Conservation (phyloP, 768 basidiomycete genomes). For the Russula emetica region DNA sequence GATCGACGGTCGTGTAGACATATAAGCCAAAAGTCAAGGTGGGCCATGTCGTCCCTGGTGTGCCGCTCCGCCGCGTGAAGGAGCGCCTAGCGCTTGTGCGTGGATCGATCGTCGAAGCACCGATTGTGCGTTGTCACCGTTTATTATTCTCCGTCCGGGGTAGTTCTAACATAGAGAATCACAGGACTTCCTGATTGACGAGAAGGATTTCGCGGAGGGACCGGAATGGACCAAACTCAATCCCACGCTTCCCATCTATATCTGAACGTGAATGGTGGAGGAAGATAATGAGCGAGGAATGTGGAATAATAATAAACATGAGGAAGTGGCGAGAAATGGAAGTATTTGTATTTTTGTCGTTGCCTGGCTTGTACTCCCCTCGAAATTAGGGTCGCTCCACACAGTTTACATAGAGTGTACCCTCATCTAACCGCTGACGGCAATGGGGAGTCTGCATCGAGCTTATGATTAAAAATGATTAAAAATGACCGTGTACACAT, state of each 20-base stretch:
- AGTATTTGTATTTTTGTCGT: not conserved
- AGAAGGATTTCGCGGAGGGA: conserved; percentile 64
- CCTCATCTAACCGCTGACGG: not conserved
- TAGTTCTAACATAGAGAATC: conserved; percentile 17
- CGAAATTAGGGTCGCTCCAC: not conserved
- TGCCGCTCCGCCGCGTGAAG: conserved; percentile 70
- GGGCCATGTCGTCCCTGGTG: conserved; percentile 72
- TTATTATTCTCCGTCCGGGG: not conserved
- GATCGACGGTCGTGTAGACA: conserved; percentile 38
- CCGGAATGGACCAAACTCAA: conserved; percentile 71
- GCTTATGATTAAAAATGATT: not conserved
- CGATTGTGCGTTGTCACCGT: conserved; percentile 45
- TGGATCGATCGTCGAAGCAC: conserved; percentile 72
- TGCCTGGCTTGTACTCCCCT: not conserved
- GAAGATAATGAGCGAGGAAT: not conserved
- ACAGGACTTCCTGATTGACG: conserved; percentile 82
- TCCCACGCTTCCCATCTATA: conserved; percentile 76
- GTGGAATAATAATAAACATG: not conserved
- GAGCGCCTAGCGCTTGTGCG: conserved; percentile 62
- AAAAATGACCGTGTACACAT: not conserved
- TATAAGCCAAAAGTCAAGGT: conserved; percentile 73
- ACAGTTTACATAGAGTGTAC: too few relatives aligned
- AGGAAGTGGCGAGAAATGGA: not conserved
- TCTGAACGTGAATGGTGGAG: conserved; percentile 38
- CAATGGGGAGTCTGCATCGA: not conserved